Evolutionary conservation across 2,329 filamentous ascomycete species (phyloP), one percentile per base, ranked within the genome.

Genomic region (Diaporthe sp.): DNA sequence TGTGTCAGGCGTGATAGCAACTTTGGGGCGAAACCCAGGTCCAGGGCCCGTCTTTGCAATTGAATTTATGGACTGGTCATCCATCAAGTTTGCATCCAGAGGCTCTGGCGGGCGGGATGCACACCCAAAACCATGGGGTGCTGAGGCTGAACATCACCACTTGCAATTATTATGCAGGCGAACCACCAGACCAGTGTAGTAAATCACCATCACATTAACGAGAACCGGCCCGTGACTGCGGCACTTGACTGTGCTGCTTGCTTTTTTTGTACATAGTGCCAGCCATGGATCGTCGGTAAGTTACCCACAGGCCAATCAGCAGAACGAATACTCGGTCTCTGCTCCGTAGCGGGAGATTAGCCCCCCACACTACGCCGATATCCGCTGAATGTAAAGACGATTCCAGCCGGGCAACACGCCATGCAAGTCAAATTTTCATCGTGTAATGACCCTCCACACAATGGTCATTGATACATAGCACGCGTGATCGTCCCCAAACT

Each of bases 401-500:
- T 39, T 61, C 71, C 39, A 60, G 53, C 68, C 60, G 47, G 51
- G 28, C 31, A 76, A 58, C 75, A 74, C 63, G 55, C 71, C 71
- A 76, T 70, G 28, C 28, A n/a, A 25, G 63, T 55, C 71, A 74
- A 67, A 28, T 74, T 76, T 76, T 74, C 57, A 73, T 65, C 71
- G 58, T 39, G 44, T 71, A 58, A 42, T 58, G 20, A 13, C 28
- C 51, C 49, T 63, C 47, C 55, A 63, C 44, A 37, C 44, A 3
- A 15, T 12, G n/a, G n/a, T 10, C 44, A 31, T 47, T 61, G 17
- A 34, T 57, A 71, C 73, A 63, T 76, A 65, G 65, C 9, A 9
- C 31, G 47, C 31, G 31, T 25, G 44, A 28, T 28, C 15, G 34
- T 39, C 8, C 31, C 28, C 39, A 7, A 53, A 37, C 4, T 5